Conservation (phyloP, 2,329 filamentous ascomycete genomes). For the Beauveria sp. region DNA sequence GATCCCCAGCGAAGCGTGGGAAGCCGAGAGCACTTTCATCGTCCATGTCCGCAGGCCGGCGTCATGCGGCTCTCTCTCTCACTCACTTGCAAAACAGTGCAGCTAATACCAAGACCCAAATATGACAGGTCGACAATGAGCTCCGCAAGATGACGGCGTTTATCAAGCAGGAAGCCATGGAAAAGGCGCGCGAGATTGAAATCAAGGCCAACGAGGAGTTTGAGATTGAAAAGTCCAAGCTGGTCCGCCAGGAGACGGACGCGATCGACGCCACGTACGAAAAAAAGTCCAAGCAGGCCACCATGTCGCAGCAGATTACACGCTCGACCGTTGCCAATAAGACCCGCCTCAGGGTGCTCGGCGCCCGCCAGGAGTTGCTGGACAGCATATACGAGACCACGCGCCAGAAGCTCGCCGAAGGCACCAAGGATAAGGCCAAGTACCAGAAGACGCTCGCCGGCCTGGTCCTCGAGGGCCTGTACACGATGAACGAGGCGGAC, state of each 20-base stretch:
- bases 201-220: conserved; percentile 99
- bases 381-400: conserved; percentile 83
- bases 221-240: conserved; percentile 97
- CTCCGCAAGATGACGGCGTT: conserved; percentile 99
- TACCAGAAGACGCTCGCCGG: conserved; percentile 72
- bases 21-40: neutral
- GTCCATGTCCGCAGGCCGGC: conserved; percentile 3
- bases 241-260: conserved; percentile 90
- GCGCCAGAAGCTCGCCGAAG: conserved; percentile 58
- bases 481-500: conserved; percentile 76
- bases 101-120: neutral
- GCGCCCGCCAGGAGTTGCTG: conserved; percentile 81
- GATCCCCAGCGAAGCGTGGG: conserved; percentile 7
- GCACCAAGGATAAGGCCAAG: conserved; percentile 61
- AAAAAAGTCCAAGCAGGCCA: conserved; percentile 98
- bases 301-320: conserved; percentile 98
- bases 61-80: neutral
- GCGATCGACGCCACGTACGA: conserved; percentile 89
- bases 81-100: neutral
- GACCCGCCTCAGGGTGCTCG: conserved; percentile 81
- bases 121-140: conserved; percentile 79
- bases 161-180: conserved; percentile 96
- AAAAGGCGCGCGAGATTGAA: conserved; percentile 95
- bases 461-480: conserved; percentile 81
- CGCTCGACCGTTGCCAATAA: conserved; percentile 95